A percentile compares a stretch with the other conserved stretches of the same genome.
phyloP scores from a whole-genome alignment of 371 early-diverging fungal species.

The Mortierella sp. region DNA sequence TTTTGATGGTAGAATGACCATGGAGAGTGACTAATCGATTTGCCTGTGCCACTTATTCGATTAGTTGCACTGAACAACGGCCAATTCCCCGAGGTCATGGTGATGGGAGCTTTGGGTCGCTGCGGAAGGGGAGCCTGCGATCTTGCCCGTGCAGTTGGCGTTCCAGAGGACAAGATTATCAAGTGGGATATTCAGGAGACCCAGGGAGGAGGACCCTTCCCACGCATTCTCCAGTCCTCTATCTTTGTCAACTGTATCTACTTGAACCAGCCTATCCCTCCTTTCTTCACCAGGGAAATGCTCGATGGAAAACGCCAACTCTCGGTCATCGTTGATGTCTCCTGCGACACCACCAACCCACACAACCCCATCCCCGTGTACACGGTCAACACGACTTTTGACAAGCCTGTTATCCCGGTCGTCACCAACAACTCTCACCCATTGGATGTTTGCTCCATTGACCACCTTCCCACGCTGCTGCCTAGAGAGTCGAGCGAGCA shows the following conservation, averaged over 20 bases:
- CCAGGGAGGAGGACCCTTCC: slow-evolving; percentile 92
- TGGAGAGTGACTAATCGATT: slow-evolving; percentile 17
- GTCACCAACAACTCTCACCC: slow-evolving; percentile 67
- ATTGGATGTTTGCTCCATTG: slow-evolving; percentile 93
- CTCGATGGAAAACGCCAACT: slow-evolving; percentile 77
- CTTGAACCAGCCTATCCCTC: slow-evolving; percentile 89
- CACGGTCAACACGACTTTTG: slow-evolving; percentile 90
- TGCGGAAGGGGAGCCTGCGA: slow-evolving; percentile 94
- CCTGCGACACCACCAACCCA: slow-evolving; percentile 97
- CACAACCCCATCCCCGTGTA: slow-evolving; percentile 98
- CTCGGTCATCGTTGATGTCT: slow-evolving; percentile 92
- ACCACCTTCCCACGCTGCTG: slow-evolving; percentile 94
- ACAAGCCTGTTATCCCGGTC: slow-evolving; percentile 85
- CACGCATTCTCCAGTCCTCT: slow-evolving; percentile 86
- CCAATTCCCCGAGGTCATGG: slow-evolving; percentile 86
- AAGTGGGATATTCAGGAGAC: slow-evolving; percentile 98
- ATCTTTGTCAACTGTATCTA: slow-evolving; percentile 99
- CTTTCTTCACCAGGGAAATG: slow-evolving; percentile 89
- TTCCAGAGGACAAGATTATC: slow-evolving; percentile 89
- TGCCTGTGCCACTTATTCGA: not conserved
- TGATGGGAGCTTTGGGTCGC: slow-evolving; percentile 97
- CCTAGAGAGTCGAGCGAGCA: slow-evolving; percentile 93
- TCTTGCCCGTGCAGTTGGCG: slow-evolving; percentile 84
- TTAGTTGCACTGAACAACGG: slow-evolving; percentile 62
- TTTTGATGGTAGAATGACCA: no score